Evolutionary conservation across 2,329 filamentous ascomycete genomes (phyloP).

Genomic region (Calycina herbarum): DNA sequence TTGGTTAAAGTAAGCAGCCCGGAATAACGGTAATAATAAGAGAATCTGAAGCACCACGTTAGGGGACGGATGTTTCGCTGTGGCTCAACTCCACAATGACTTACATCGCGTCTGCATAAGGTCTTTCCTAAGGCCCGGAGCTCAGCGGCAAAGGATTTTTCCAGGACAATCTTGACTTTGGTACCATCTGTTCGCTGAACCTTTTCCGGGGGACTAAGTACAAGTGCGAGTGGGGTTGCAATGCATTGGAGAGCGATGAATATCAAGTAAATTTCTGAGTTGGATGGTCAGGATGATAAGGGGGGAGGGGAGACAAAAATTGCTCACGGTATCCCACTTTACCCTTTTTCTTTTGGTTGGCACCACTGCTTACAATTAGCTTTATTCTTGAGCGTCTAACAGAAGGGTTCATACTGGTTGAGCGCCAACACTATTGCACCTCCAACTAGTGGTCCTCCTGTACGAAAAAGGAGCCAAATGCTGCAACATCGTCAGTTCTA

Average conservation of each 20-base stretch:
- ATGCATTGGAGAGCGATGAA: conserved; percentile 69
- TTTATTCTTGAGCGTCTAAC: conserved; percentile 9
- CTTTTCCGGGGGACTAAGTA: conserved; percentile 58
- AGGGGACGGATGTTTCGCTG: neutral
- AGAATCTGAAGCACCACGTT: conserved; percentile 34
- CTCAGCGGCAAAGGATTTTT: conserved; percentile 57
- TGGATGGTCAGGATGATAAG: neutral
- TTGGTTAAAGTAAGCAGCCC: conserved; percentile 39
- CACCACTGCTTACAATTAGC: neutral
- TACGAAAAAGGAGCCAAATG: conserved; percentile 64
- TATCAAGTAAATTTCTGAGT: conserved; percentile 56
- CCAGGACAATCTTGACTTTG: conserved; percentile 52
- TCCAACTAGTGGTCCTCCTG: conserved; percentile 66
- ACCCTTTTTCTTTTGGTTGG: neutral
- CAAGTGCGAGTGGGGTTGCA: conserved; percentile 60
- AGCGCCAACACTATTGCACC: conserved; percentile 69
- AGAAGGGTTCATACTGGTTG: conserved; percentile 46
- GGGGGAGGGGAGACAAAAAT: neutral
- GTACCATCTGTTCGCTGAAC: conserved; percentile 64
- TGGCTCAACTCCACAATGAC: neutral
- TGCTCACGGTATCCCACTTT: conserved; percentile 22
- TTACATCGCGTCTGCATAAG: conserved; percentile 40
- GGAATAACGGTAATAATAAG: conserved; percentile 41
- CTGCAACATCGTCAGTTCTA: conserved; percentile 23
- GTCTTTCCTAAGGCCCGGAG: conserved; percentile 37